phyloP scores from a whole-genome alignment of 176 grass and related monocot genomes.

The Echinochloa phyllopogon region DNA sequence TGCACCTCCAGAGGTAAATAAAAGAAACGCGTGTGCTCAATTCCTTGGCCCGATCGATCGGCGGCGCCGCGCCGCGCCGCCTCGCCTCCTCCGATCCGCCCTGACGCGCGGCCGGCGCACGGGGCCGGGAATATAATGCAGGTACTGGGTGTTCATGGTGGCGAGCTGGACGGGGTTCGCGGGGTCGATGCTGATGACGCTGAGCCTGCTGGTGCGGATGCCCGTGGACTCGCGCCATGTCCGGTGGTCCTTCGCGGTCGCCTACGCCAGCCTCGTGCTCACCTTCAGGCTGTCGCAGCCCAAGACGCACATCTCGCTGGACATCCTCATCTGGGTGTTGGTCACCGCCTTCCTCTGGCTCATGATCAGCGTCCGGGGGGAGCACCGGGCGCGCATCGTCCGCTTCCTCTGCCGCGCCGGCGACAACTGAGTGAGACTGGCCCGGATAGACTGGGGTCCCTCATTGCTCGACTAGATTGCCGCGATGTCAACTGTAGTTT shows the following conservation, averaged over 20 bases:
- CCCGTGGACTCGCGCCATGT: slow-evolving; percentile 29
- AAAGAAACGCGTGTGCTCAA: background rate
- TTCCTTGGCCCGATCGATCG: too few relatives aligned
- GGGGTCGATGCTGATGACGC: slow-evolving; percentile 48
- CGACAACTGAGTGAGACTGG: background rate
- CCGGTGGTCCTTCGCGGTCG: slow-evolving; percentile 42
- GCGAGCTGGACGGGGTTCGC: slow-evolving; percentile 54
- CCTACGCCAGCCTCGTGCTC: slow-evolving; percentile 57
- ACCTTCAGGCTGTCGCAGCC: slow-evolving; percentile 48
- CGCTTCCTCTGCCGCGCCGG: background rate
- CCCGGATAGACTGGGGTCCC: background rate
- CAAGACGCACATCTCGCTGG: slow-evolving; percentile 30
- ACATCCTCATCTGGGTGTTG: slow-evolving; percentile 25
- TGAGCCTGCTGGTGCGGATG: slow-evolving; percentile 44
- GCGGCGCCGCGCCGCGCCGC: too few relatives aligned
- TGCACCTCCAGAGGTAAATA: slow-evolving; percentile 28
- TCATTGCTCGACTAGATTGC: background rate
- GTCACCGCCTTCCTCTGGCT: slow-evolving; percentile 37
- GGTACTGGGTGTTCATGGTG: slow-evolving; percentile 56
- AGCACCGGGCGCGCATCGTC: background rate
- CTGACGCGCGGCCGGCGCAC: too few relatives aligned
- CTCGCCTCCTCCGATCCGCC: too few relatives aligned
- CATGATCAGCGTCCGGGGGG: background rate
- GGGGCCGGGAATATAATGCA: background rate
- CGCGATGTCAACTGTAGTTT: background rate